phyloP scores from a whole-genome alignment of 345 rosid genomes.

The Acer saccharum region DNA sequence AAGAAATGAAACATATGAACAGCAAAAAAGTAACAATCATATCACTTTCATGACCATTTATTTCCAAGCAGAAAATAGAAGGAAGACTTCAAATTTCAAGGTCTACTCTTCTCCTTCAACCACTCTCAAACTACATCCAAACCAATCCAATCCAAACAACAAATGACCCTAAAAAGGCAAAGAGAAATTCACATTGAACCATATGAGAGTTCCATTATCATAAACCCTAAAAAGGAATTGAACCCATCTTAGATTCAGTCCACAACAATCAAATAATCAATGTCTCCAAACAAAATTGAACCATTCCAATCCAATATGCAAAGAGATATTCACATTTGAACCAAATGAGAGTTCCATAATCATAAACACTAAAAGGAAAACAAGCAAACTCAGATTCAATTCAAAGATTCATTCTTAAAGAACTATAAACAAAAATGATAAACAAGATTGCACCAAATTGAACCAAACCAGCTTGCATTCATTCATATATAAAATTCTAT shows the following conservation, averaged over 20 bases:
- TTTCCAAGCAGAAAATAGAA: not conserved
- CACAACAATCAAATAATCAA: too few species aligned
- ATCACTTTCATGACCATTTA: constrained; percentile 3
- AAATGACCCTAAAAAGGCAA: too few species aligned
- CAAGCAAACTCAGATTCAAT: too few species aligned
- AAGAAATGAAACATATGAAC: not conserved
- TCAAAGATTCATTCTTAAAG: not conserved
- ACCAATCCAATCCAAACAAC: not conserved
- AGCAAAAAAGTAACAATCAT: not conserved
- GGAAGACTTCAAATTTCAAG: not conserved
- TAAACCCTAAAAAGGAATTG: too few species aligned
- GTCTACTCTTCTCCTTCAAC: not conserved
- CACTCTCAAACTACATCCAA: not conserved
- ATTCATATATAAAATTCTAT: constrained; percentile 30
- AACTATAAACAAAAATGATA: not conserved
- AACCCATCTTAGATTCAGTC: too few species aligned
- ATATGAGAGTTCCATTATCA: too few species aligned
- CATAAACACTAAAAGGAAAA: too few species aligned
- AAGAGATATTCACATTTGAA: too few species aligned
- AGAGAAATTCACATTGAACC: too few species aligned
- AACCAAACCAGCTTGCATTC: constrained; percentile 44
- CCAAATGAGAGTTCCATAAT: too few species aligned
- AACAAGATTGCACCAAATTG: not conserved
- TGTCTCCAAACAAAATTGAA: too few species aligned
- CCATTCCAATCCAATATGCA: too few species aligned